Base-by-base conservation (phyloP, 768 basidiomycete genomes). In the Harrya chromipes region DNA sequence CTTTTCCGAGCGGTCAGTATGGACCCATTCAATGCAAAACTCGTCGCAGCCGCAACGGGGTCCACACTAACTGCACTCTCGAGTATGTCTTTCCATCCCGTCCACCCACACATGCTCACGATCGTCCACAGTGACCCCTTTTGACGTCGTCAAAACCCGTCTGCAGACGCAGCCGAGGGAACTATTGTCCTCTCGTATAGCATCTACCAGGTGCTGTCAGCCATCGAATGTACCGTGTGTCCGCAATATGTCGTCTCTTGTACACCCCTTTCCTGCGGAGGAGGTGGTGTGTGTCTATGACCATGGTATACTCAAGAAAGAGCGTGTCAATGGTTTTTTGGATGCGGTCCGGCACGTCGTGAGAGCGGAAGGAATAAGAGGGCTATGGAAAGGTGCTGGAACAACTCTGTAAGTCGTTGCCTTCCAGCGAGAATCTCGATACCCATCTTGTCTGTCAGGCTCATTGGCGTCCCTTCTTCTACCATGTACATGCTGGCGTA, bases 91-190 rank as follows among this genome's bases (percentile, higher is more conserved):
- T 71, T 5, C 10, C 23, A 16, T 43, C n/a, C 10, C 13, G 10
- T 11, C 38, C 21, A 29, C 51, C 57, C 21, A 4, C 20, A 35
- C 43, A 6, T 51, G 6, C 57, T 49, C 52, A 61, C 47, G 4
- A n/a, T 14, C 9, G 12, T 7, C 46, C 27, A 27, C 49, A 98
- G 95, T 99, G 97, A 98, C 95, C 3, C 97, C 97, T 4, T 99
- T 99, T 67, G 97, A 99, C 70, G 93, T 99, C 47, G 80, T 98
- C 58, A 98, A 98, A 69, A 98, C 95, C 12, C 83, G 97, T 24
- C 74, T 99, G 16, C 97, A 99, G 68, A 98, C 97, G 0, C 93
- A 90, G 65, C 85, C 85, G n/a, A 72, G 67, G 53, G 74, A 67
- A 49, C 76, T 68, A 40, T 73, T 82, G 23, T 78, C 81, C 62